Base-by-base conservation (phyloP, 805 yeast genomes). In the Kluyveromyces starmeri region DNA sequence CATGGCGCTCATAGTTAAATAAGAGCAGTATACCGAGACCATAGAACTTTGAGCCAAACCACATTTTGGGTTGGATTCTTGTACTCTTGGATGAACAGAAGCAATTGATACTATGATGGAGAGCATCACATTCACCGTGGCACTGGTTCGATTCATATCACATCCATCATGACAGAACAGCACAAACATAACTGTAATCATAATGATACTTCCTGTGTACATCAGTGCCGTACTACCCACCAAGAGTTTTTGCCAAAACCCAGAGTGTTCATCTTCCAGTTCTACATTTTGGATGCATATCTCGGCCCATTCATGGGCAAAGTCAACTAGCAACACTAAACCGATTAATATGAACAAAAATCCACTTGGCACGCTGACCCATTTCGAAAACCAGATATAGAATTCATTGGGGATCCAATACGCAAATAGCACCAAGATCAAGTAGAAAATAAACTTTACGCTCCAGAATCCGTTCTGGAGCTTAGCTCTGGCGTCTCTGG, bases 271-370 rank as follows among this genome's bases (percentile, higher is more conserved):
- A 29, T 76, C 82, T 38, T 82, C 89, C 48, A 78, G 76, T 53
- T 92, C 97, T 27, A 92, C 84, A 48, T 85, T 83, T 44, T 80
- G 86, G 35, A 92, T 70, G 57, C 98, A 92, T 6, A 82, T 83
- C 50, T 92, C 99, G 0, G 97, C 96, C 96, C 96, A 92, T 46
- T 89, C 89, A 59, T 92, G 97, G 4, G 98, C 97, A 67, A 85
- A 92, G 58, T 92, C 98, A 20, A 92, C 96, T 32, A 92, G 64
- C 32, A 92, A 65, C 10, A 94, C 81, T 38, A 92, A 69, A 1
- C 98, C 98, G 41, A 92, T 83, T 11, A 92, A 77, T 23, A 89
- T 72, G 61, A 92, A 92, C 4, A 86, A 51, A 3, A 89, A 81
- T 28, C 95, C 84, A 47, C 85, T 78, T 4, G 85, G 60, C 20